Base-by-base conservation (phyloP, 805 yeast genomes). In the Candida verbasci region DNA sequence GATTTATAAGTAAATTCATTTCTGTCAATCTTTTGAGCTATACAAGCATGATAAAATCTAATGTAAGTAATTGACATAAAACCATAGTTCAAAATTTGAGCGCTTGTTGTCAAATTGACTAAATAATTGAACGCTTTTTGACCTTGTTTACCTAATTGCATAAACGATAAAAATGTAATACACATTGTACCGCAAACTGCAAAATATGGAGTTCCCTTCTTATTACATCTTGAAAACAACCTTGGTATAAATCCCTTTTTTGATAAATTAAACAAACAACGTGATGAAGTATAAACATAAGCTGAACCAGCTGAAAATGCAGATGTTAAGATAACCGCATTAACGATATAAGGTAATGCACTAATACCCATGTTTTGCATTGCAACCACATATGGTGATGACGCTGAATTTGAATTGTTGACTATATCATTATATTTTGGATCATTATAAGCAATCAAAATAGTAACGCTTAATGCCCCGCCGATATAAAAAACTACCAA, bases 31-130 rank as follows among this genome's bases (percentile, higher is more conserved):
- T 74, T 28, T 44, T 62, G 68, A 9, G 55, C 62, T 24, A 27
- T 44, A 39, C 54, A 50, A 5, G 58, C 58, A 34, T 55, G 52
- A 56, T 53, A 65, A 56, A 70, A 71, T 14, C 63, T 58, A 29
- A 58, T 50, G 51, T 71, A 72, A 17, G 65, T 62, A 43, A 70
- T 51, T 23, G 57, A 49, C 68, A 71, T 69, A 46, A 67, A 58
- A 5, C 67, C 68, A 49, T 70, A 71, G 42, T 72, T 70, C 52
- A 70, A 56, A 37, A 71, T 50, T 42, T 72, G 76, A 4, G 62
- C 65, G n/a, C 65, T 58, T 15, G 67, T 61, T 26, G 60, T 45
- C 28, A 53, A 52, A 42, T 64, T 62, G 40, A 60, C 51, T 37
- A 62, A 62, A 66, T 66, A 62, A 46, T 51, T 52, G 47, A 63